phyloP scores from a whole-genome alignment of 306 rosid genomes.

The Trichosanthes cucumerina region DNA sequence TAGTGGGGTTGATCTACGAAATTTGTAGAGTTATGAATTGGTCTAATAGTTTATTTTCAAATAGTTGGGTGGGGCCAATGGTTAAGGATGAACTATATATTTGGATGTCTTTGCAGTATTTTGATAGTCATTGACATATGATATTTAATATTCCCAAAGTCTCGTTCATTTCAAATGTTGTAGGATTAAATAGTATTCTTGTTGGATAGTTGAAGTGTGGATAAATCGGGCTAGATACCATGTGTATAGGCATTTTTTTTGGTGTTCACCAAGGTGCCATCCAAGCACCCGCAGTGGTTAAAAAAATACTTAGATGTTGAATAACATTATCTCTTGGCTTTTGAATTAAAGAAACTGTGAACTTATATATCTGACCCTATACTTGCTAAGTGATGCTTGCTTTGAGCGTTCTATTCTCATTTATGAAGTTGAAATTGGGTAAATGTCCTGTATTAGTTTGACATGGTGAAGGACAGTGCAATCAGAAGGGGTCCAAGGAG shows the following conservation, averaged over 20 bases:
- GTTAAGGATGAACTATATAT: not conserved
- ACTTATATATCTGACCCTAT: not conserved
- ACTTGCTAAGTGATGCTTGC: not conserved
- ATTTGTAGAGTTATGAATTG: not conserved
- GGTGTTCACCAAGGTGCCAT: not conserved
- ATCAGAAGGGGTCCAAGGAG: constrained; percentile 70
- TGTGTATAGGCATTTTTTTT: not conserved
- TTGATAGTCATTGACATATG: not conserved
- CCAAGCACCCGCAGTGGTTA: not conserved
- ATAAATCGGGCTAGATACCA: not conserved
- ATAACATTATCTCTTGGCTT: not conserved
- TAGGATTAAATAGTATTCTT: not conserved
- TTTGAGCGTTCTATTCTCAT: constrained; percentile 4
- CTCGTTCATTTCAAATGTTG: not conserved
- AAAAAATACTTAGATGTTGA: not conserved
- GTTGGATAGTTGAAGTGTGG: not conserved
- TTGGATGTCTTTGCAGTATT: not conserved
- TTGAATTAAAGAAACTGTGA: not conserved
- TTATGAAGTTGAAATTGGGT: constrained; percentile 5
- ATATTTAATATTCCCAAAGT: not conserved
- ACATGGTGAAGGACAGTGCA: constrained; percentile 44
- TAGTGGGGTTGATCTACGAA: not conserved
- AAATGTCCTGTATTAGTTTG: constrained; percentile 38
- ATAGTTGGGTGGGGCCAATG: not conserved
- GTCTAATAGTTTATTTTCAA: not conserved